Conservation (phyloP, 352 stramenopile genomes). For the Phytophthora citrophthora region DNA sequence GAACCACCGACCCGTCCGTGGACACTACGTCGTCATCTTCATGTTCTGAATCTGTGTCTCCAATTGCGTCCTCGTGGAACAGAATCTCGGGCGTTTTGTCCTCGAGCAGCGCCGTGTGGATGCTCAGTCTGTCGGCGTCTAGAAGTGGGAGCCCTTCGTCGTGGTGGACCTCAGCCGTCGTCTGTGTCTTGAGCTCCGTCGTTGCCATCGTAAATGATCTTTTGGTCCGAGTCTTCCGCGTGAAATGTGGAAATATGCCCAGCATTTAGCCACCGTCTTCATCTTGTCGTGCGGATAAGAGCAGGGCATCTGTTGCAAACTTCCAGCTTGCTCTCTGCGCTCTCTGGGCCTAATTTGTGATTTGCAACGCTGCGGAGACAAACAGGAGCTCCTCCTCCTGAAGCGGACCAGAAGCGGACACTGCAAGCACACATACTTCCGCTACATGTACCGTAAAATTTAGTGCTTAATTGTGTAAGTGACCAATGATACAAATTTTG, state of each 20-base stretch:
- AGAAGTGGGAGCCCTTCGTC: constrained; percentile 27
- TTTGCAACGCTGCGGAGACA: constrained; percentile 1
- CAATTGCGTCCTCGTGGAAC: constrained; percentile 41
- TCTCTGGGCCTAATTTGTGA: constrained; percentile 16
- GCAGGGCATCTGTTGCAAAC: constrained; percentile 15
- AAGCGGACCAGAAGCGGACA: too few species aligned
- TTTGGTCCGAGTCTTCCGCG: background rate
- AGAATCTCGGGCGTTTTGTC: constrained; percentile 41
- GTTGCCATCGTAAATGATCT: background rate
- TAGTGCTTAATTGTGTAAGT: too few species aligned
- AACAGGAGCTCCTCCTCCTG: too few species aligned
- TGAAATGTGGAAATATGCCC: constrained; percentile 33
- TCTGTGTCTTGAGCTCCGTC: constrained; percentile 9
- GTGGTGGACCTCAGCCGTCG: background rate
- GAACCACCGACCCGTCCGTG: constrained; percentile 19
- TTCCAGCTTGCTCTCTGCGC: constrained; percentile 1
- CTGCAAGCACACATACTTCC: too few species aligned
- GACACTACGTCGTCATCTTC: constrained; percentile 35
- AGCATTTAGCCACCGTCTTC: constrained; percentile 4
- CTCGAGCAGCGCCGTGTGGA: constrained; percentile 31
- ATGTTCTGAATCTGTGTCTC: constrained; percentile 31
- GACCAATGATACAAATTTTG: too few species aligned
- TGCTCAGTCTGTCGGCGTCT: constrained; percentile 18
- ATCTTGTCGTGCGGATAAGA: constrained; percentile 24
- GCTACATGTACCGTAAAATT: too few species aligned